Percentiles rank a stretch among this genome's conserved stretches.
Conservation (phyloP, 2,329 filamentous ascomycete species). For the Xylaria sp. region DNA sequence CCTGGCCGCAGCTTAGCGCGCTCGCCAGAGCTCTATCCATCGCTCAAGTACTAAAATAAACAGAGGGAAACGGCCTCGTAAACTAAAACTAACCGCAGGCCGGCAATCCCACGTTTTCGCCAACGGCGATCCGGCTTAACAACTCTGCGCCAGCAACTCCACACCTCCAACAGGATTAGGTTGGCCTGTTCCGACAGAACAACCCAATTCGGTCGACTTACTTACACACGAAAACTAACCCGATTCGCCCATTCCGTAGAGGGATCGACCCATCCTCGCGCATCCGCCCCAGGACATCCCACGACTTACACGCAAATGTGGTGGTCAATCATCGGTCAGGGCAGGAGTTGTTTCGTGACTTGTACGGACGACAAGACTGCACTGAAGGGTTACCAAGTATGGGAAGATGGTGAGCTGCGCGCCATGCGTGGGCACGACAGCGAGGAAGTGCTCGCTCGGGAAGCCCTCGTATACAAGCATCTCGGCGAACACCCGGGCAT, state of each 20-base stretch:
- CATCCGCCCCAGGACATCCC: neutral
- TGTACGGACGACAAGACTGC: neutral
- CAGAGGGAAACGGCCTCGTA: too few relatives aligned
- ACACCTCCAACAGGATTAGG: neutral
- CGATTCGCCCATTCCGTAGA: neutral
- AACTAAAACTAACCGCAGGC: too few relatives aligned
- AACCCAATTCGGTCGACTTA: neutral
- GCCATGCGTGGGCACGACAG: neutral
- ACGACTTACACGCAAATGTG: neutral
- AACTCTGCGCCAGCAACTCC: too few relatives aligned
- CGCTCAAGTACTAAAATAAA: too few relatives aligned
- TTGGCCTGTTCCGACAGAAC: neutral
- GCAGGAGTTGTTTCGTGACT: neutral
- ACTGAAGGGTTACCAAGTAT: neutral
- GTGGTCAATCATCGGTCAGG: neutral
- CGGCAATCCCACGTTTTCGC: neutral
- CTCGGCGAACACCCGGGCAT: conserved; percentile 1
- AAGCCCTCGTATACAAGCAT: neutral
- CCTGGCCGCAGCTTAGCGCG: too few relatives aligned
- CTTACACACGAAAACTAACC: neutral
- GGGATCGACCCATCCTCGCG: neutral
- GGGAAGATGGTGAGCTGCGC: neutral
- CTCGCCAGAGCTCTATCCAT: too few relatives aligned
- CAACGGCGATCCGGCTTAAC: neutral
- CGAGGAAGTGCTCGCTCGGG: neutral